Percentiles rank a stretch among this genome's conserved stretches.
Conservation (phyloP, 805 yeast species). For the Yarrowia hollandica region DNA sequence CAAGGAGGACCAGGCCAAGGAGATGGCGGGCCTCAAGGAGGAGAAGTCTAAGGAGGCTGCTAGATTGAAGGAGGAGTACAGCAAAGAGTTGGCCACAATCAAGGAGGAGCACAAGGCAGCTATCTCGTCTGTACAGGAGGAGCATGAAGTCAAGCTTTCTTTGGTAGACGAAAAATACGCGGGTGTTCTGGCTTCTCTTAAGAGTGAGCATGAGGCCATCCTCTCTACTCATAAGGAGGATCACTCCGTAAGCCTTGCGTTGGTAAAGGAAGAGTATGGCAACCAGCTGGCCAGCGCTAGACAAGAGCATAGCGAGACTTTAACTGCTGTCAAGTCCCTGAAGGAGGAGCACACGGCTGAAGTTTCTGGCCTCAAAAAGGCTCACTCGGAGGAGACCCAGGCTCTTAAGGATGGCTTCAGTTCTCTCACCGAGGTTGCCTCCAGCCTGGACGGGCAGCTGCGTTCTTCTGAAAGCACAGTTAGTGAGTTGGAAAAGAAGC, state of each 20-base stretch:
- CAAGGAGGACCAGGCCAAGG: background rate
- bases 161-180: background rate
- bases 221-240: background rate
- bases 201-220: background rate
- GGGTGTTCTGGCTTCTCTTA: background rate
- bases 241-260: background rate
- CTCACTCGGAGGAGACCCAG: background rate
- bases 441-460: background rate
- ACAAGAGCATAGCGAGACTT: background rate
- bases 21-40: background rate
- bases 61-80: background rate
- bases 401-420: background rate
- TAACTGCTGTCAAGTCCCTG: background rate
- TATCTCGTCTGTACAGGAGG: background rate
- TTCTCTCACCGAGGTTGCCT: background rate
- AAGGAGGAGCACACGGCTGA: conserved; percentile 1
- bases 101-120: background rate
- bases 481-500: background rate
- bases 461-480: background rate
- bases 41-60: too few relatives aligned
- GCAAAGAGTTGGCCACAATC: background rate
- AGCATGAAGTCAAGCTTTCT: background rate
- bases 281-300: background rate
- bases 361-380: background rate
- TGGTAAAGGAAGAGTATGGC: background rate